Percentiles rank a stretch among this genome's conserved stretches.
These are phyloP conservation scores for Carex cristatella DNA, from an alignment of 176 grass and related monocot genomes.

Conservation along the genomic window DNA sequence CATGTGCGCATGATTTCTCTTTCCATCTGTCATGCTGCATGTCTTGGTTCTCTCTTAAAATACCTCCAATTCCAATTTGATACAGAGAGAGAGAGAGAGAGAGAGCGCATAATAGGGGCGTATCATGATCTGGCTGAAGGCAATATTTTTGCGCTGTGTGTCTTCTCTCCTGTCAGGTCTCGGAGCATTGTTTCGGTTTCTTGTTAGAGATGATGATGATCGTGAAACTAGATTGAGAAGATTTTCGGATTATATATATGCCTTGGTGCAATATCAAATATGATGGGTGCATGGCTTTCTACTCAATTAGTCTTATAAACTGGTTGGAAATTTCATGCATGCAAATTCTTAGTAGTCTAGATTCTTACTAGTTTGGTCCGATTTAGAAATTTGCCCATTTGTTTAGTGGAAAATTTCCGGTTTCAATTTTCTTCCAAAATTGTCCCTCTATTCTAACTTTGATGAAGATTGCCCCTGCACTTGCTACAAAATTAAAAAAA, in stretches of 20 bases:
- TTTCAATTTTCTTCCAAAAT: neutral
- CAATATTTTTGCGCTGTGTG: neutral
- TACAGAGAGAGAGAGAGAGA: neutral
- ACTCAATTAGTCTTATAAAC: neutral
- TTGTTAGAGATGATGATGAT: neutral
- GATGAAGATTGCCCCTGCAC: neutral
- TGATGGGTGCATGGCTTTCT: neutral
- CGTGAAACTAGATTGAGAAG: neutral
- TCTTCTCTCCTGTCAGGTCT: neutral
- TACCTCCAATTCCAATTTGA: neutral
- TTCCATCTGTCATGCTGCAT: neutral
- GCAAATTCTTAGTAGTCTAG: neutral
- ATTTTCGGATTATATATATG: neutral
- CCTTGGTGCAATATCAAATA: neutral
- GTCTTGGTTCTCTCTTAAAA: neutral
- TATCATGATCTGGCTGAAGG: constrained; percentile 10
- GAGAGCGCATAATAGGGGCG: neutral
- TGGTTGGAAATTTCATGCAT: neutral
- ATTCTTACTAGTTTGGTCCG: neutral
- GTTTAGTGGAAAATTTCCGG: neutral
- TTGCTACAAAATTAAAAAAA: neutral
- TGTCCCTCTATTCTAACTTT: neutral
- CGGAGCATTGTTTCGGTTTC: neutral
- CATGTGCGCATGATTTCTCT: neutral
- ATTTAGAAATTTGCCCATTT: neutral